Evolutionary conservation across 768 basidiomycete species (phyloP), one percentile per base, ranked within the genome.

Genomic region (Suillus brevipes): DNA sequence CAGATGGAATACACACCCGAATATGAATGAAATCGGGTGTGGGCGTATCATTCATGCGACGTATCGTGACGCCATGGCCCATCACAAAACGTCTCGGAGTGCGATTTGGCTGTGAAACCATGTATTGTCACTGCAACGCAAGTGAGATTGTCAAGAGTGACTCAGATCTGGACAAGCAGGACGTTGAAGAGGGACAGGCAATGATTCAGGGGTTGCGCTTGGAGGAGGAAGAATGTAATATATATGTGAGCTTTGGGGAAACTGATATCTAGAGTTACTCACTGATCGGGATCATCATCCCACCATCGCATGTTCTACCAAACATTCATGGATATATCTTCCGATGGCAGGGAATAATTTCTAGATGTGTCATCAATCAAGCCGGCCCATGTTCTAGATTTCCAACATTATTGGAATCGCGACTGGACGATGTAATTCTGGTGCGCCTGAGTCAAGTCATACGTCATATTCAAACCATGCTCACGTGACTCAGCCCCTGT

Each of bases 231-330:
- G 69, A 72, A 28, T 68, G 52, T 7, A 4, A 20, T 45, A n/a
- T 20, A 20, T 9, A n/a, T n/a, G n/a, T 45, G 43, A 43, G 12
- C 34, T 36, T 36, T 6, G 34, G 34, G 8, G 7, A 6, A 36
- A 8, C 34, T 14, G 13, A 28, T 20, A 40, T 18, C 31, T 1
- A 43, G 20, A 4, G 25, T 45, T n/a, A 1, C 73, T 45, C 36
- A 76, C 74, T 50, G 61, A 34, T 9, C 37, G 7, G 64, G 59
- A 23, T 66, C 69, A 75, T 60, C n/a, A n/a, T n/a, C n/a, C n/a
- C n/a, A n/a, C n/a, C 34, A 36, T 6, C 36, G 52, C 34, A 67
- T 61, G 14, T 61, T 59, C 2, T 66, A 42, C 2, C 53, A 47
- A n/a, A 71, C 70, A n/a, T 47, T 4, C 6, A 28, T 3, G 28